A percentile compares a stretch with the other conserved stretches of the same genome.
phyloP scores from a whole-genome alignment of 2,329 filamentous ascomycete species.

The Colletotrichum theobromicola region DNA sequence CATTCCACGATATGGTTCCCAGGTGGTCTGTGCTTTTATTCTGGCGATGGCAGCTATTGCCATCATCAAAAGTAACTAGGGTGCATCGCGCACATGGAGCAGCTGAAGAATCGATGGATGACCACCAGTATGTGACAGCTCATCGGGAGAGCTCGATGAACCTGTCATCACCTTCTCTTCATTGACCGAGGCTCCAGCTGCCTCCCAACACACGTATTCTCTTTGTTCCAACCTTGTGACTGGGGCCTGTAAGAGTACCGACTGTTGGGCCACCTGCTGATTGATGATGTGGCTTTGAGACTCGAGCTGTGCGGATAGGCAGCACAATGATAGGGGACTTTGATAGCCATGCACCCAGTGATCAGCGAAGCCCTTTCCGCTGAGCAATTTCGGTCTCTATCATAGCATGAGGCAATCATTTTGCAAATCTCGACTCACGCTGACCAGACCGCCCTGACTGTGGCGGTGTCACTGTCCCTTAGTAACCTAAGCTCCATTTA shows the following conservation, averaged over 20 bases:
- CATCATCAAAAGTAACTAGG: neutral
- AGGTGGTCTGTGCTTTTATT: neutral
- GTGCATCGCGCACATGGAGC: no score
- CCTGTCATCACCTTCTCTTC: no score
- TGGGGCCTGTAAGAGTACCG: neutral
- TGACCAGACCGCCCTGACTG: neutral
- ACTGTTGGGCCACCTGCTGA: no score
- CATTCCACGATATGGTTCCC: neutral
- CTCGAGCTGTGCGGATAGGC: neutral
- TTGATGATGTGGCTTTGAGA: neutral
- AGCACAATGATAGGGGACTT: neutral
- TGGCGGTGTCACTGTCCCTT: neutral
- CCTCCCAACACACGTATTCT: neutral
- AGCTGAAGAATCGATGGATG: no score
- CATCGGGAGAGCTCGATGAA: no score
- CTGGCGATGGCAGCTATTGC: neutral
- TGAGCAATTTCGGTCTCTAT: neutral
- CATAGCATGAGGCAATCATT: neutral
- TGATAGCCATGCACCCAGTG: neutral
- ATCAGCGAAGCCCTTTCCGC: neutral
- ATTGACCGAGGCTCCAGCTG: neutral
- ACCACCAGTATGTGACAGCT: no score
- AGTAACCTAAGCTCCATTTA: neutral
- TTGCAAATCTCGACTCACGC: neutral
- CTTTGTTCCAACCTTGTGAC: neutral